Evolutionary conservation across 2,329 filamentous ascomycete species (phyloP).

Genomic region (Arthrobotrys megalospora): DNA sequence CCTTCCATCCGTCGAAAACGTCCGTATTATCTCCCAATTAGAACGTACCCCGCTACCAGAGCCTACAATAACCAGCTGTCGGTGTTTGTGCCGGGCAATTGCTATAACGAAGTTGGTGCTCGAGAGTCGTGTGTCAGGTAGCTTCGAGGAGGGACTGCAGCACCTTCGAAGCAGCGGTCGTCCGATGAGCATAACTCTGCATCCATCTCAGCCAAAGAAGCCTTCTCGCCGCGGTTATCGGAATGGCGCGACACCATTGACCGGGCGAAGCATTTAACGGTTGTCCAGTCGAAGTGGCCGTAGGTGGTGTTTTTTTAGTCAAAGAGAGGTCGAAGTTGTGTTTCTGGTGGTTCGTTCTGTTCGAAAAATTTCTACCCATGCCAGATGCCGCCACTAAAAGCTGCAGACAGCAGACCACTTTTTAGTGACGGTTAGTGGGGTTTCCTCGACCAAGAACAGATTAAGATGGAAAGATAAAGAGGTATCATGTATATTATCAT

Average conservation of each 20-base stretch:
- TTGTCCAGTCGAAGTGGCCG: neutral
- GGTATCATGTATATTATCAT: neutral
- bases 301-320: neutral
- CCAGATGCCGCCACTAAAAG: slow-evolving; percentile 29
- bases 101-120: slow-evolving; percentile 21
- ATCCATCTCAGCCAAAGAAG: slow-evolving; percentile 54
- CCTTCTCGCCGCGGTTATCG: slow-evolving; percentile 35
- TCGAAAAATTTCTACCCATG: slow-evolving; percentile 36
- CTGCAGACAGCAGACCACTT: slow-evolving; percentile 33
- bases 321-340: slow-evolving; percentile 4
- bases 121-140: slow-evolving; percentile 16
- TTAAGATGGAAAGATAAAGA: neutral
- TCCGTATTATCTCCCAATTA: neutral
- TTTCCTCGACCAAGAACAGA: neutral
- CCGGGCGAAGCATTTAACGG: slow-evolving; percentile 26
- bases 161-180: slow-evolving; percentile 59
- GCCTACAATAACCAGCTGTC: neutral
- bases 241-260: slow-evolving; percentile 29
- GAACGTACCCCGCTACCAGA: neutral
- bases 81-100: slow-evolving; percentile 5
- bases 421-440: slow-evolving; percentile 1
- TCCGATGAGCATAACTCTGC: slow-evolving; percentile 60
- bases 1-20: slow-evolving; percentile 28
- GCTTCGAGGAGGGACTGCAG: slow-evolving; percentile 30
- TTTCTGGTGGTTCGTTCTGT: slow-evolving; percentile 17